Evolutionary conservation across 495 filamentous ascomycete genomes (phyloP), one percentile per base, ranked within the genome.

Genomic region (Pseudotulostoma volvatum): DNA sequence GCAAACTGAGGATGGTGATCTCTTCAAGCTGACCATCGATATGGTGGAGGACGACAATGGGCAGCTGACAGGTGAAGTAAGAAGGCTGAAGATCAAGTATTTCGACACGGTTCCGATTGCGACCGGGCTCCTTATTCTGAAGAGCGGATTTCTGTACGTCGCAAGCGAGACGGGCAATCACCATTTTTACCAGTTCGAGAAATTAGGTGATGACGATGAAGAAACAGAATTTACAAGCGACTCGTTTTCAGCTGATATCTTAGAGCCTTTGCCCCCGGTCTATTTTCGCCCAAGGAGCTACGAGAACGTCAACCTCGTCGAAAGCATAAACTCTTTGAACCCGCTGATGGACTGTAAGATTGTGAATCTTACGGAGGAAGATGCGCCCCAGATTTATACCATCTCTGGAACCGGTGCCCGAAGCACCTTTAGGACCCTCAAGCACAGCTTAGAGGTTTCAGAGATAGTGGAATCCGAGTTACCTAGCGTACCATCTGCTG

Each of bases 101-200:
- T 99, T 95, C 45, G 92, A 96, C 45, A 96, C 92, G 0, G 83
- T 95, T 5, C 90, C 92, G 0, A 63, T 90, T 30, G 85, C 87
- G 1, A 73, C 83, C 0, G 86, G 70, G 47, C 66, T 99, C 11
- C 79, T 84, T 53, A 93, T 99, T 45, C 59, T 96, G 44, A 94
- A 93, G 58, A 95, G 87, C 44, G 92, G 90, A 8, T 96, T 93
- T 56, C 67, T 96, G 20, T 99, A 87, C 53, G 80, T 88, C 28
- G 90, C 87, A 9, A 81, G 81, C 53, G 88, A 96, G 57, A 79
- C 78, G 34, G 92, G 92, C 11, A 87, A 94, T 44, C 84, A 93
- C 51, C 77, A 86, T 44, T 86, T 99, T 42, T 96, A 96, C 54
- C 86, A 95, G 56, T 93, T 99, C 45, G 85, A 93, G 52, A 92